Percentiles rank a stretch among this genome's conserved stretches.
Conservation (phyloP, 768 basidiomycete genomes). For the Pilatotrama ljubarskyi region DNA sequence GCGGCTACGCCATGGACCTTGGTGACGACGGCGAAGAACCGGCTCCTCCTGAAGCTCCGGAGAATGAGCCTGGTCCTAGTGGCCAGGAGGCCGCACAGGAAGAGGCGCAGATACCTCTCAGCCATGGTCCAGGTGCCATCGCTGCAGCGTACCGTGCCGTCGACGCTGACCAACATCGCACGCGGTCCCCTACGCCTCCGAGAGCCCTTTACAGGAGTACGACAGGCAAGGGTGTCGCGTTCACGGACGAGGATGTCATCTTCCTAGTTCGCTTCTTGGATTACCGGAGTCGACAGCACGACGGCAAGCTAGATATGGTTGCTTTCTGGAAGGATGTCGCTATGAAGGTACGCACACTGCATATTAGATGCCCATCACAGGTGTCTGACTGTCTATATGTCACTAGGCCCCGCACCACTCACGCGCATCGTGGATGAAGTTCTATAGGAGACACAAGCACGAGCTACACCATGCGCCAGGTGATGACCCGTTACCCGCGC, state of each 20-base stretch:
- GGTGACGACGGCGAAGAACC: constrained; percentile 40
- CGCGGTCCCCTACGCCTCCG: constrained; percentile 80
- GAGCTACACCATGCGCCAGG: constrained; percentile 67
- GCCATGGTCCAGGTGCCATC: constrained; percentile 45
- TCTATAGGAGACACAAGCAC: constrained; percentile 85
- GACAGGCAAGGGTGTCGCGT: constrained; percentile 88
- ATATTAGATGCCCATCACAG: not conserved
- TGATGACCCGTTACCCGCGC: constrained; percentile 70
- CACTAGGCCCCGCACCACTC: constrained; percentile 83
- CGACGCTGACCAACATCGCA: constrained; percentile 44
- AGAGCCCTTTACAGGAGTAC: constrained; percentile 79
- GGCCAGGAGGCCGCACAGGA: constrained; percentile 46
- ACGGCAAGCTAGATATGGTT: constrained; percentile 70
- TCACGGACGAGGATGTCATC: constrained; percentile 78
- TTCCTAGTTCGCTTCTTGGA: constrained; percentile 78
- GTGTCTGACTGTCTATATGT: not conserved
- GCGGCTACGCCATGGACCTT: constrained; percentile 77
- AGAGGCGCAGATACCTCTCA: constrained; percentile 19
- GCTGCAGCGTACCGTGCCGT: constrained; percentile 45
- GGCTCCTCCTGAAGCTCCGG: constrained; percentile 1
- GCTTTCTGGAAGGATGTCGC: constrained; percentile 81
- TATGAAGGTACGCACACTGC: constrained; percentile 46
- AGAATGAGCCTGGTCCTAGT: constrained; percentile 44
- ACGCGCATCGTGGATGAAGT: constrained; percentile 93
- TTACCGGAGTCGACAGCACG: constrained; percentile 40